phyloP scores from a whole-genome alignment of 805 yeast genomes.

The Kazachstania kunashirensis region DNA sequence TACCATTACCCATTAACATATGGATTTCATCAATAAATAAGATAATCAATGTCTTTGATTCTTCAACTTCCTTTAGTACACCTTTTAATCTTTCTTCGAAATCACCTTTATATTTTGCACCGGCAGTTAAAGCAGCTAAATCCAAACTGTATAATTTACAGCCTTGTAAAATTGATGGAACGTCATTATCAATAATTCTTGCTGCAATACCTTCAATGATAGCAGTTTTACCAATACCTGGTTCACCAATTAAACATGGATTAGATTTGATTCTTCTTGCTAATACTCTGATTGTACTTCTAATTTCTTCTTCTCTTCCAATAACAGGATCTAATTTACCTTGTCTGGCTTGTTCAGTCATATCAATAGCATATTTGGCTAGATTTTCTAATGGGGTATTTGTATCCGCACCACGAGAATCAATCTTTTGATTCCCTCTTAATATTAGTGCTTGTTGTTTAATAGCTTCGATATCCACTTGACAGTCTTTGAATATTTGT shows the following conservation, averaged over 20 bases:
- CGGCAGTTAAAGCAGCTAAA: conserved; percentile 94
- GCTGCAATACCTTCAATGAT: conserved; percentile 99
- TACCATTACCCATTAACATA: conserved; percentile 99
- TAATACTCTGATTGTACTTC: conserved; percentile 86
- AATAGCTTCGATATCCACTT: conserved; percentile 58
- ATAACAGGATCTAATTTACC: conserved; percentile 97
- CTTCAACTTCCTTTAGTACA: conserved; percentile 86
- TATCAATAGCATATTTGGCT: conserved; percentile 81
- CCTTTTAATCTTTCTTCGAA: conserved; percentile 97
- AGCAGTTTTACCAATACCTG: conserved; percentile 98
- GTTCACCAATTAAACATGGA: conserved; percentile 95
- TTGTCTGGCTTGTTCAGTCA: conserved; percentile 85
- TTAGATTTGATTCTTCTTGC: conserved; percentile 97
- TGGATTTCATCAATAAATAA: conserved; percentile 96
- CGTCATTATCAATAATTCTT: conserved; percentile 90
- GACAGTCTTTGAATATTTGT: conserved; percentile 60
- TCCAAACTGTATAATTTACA: conserved; percentile 82
- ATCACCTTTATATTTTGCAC: conserved; percentile 98
- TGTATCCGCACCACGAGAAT: conserved; percentile 88
- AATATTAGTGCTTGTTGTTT: conserved; percentile 69
- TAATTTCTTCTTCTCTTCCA: conserved; percentile 97
- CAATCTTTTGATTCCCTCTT: conserved; percentile 87
- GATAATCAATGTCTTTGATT: conserved; percentile 74
- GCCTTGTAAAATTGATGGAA: conserved; percentile 75
- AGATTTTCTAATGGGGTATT: conserved; percentile 76